Percentiles rank a stretch among this genome's conserved stretches.
phyloP scores from a whole-genome alignment of 2,329 filamentous ascomycete species.

The Paecilomyces fulvus region DNA sequence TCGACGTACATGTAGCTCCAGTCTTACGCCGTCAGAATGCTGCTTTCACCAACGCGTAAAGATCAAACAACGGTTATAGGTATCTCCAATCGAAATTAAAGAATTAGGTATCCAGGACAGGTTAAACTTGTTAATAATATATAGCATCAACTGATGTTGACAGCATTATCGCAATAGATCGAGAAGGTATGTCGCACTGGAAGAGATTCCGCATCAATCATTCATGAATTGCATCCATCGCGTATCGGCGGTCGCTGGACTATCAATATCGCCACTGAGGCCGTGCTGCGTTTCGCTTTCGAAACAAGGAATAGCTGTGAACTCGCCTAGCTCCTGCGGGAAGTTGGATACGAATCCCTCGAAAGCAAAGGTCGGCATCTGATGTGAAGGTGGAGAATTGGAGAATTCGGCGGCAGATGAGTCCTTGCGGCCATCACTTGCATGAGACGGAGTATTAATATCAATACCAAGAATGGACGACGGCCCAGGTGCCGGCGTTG shows the following conservation, averaged over 20 bases:
- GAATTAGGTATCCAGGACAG: no score
- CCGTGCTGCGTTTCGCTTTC: constrained; percentile 23
- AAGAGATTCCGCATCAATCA: constrained; percentile 10
- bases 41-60: no score
- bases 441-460: constrained; percentile 5
- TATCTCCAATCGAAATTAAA: no score
- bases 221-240: constrained; percentile 29
- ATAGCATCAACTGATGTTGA: not conserved
- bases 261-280: constrained; percentile 16
- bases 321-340: constrained; percentile 32
- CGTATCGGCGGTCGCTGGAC: constrained; percentile 12
- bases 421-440: constrained; percentile 14
- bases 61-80: no score
- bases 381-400: constrained; percentile 17
- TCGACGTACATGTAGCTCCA: no score
- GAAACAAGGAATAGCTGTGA: constrained; percentile 33
- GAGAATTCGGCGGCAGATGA: constrained; percentile 19
- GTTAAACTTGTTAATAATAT: not conserved
- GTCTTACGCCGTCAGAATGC: no score
- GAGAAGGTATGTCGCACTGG: no score
- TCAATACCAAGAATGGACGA: not conserved
- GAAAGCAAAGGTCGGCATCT: constrained; percentile 27
- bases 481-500: not conserved
- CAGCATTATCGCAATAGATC: no score
- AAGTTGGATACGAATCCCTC: constrained; percentile 34